Percentiles rank a stretch among this genome's conserved stretches.
Conservation (phyloP, 1,139 yeast genomes). For the Candida dubliniensis region DNA sequence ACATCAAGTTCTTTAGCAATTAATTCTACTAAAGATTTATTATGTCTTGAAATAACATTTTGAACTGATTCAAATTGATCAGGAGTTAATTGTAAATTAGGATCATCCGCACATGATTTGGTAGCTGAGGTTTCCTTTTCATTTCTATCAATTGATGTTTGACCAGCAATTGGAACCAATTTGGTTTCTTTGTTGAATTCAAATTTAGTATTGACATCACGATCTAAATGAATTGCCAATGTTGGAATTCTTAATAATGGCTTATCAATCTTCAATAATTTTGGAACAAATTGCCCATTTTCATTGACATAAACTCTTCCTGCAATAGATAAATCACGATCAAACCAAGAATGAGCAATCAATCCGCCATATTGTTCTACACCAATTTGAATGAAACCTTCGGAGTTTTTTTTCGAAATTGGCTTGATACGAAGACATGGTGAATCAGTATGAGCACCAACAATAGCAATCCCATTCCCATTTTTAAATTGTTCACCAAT, state of each 20-base stretch:
- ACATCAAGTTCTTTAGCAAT: constrained; percentile 66
- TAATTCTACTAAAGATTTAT: constrained; percentile 62
- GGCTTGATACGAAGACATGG: constrained; percentile 94
- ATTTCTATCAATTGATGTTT: constrained; percentile 42
- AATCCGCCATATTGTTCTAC: constrained; percentile 97
- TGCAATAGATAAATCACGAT: constrained; percentile 87
- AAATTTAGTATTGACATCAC: constrained; percentile 74
- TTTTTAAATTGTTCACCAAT: constrained; percentile 72
- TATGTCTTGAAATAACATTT: constrained; percentile 71
- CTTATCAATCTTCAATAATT: constrained; percentile 72
- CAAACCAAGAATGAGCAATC: constrained; percentile 90
- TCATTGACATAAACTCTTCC: constrained; percentile 75
- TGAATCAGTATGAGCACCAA: constrained; percentile 95
- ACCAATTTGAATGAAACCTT: constrained; percentile 87
- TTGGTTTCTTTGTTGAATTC: constrained; percentile 91
- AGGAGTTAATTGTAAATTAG: constrained; percentile 41
- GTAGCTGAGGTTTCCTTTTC: constrained; percentile 15
- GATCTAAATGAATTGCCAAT: constrained; percentile 86
- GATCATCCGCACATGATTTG: constrained; percentile 46
- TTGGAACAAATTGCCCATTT: constrained; percentile 59
- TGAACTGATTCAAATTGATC: constrained; percentile 67
- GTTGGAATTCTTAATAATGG: constrained; percentile 93
- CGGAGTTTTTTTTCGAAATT: constrained; percentile 66
- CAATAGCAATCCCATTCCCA: constrained; percentile 84
- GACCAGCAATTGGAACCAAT: constrained; percentile 83